phyloP scores from a whole-genome alignment of 2,329 filamentous ascomycete species.

The Aspergillus sp. region DNA sequence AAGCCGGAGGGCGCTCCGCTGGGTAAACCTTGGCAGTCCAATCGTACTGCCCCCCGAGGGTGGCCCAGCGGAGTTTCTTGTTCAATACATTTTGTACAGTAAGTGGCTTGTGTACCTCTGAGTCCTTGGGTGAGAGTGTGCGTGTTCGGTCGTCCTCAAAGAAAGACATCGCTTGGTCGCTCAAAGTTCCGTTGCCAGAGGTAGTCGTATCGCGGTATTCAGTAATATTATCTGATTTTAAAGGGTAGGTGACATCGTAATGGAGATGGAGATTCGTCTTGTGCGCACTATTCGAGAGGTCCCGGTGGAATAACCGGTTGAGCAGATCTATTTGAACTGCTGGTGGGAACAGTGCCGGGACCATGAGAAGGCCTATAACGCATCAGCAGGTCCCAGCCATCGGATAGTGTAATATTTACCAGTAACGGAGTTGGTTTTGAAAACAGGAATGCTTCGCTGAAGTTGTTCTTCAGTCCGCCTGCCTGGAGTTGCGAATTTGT shows the following conservation, averaged over 20 bases:
- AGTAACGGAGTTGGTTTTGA: slow-evolving; percentile 35
- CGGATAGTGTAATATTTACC: slow-evolving; percentile 30
- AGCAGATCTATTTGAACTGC: slow-evolving; percentile 69
- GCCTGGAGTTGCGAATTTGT: slow-evolving; percentile 27
- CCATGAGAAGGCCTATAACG: slow-evolving; percentile 69
- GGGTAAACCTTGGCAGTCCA: slow-evolving; percentile 90
- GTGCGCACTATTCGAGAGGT: slow-evolving; percentile 71
- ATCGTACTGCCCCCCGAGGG: slow-evolving; percentile 92
- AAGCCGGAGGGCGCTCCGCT: slow-evolving; percentile 62
- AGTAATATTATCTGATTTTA: slow-evolving; percentile 7
- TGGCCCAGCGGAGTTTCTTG: slow-evolving; percentile 87
- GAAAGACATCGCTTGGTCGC: slow-evolving; percentile 43
- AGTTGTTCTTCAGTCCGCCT: slow-evolving; percentile 17
- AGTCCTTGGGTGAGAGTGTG: slow-evolving; percentile 61
- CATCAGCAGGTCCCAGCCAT: slow-evolving; percentile 23
- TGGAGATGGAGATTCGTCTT: slow-evolving; percentile 89
- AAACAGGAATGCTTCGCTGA: slow-evolving; percentile 34
- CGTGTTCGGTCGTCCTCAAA: slow-evolving; percentile 53
- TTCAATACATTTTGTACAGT: slow-evolving; percentile 68
- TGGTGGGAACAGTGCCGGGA: slow-evolving; percentile 72
- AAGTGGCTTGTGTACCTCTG: slow-evolving; percentile 71
- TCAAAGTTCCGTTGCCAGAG: not conserved
- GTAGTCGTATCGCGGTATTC: slow-evolving; percentile 36
- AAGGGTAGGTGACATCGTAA: slow-evolving; percentile 67
- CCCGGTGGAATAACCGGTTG: slow-evolving; percentile 71